Percentiles rank a stretch among this genome's conserved stretches.
Evolutionary conservation across 108 stramenopile genomes (phyloP).

Genomic region (Heterococcus sp.): DNA sequence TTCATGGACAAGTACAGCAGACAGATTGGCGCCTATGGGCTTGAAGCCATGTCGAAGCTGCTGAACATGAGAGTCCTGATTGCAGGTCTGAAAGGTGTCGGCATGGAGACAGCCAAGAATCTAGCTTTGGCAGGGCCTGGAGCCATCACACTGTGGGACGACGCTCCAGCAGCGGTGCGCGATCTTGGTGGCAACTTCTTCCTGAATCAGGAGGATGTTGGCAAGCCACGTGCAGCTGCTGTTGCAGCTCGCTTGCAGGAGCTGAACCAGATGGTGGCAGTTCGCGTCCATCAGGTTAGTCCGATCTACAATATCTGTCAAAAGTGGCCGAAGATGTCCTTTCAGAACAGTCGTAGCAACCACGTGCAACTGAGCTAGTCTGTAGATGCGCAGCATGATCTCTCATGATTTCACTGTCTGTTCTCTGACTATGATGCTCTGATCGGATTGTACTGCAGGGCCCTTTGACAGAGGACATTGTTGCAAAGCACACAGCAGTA

Average conservation of each 20-base stretch:
- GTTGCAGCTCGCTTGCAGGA: constrained; percentile 47
- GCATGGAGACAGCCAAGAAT: constrained; percentile 61
- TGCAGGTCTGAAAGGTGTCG: constrained; percentile 57
- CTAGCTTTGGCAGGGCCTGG: constrained; percentile 60
- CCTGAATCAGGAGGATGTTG: constrained; percentile 54
- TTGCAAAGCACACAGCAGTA: constrained; percentile 43
- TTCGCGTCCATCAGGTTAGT: constrained; percentile 27
- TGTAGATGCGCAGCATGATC: too few species aligned
- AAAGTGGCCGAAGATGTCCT: too few species aligned
- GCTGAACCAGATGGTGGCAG: constrained; percentile 57
- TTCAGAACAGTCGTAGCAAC: too few species aligned
- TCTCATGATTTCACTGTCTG: too few species aligned
- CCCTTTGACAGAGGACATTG: constrained; percentile 41
- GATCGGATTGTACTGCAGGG: too few species aligned
- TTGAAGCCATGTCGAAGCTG: constrained; percentile 57
- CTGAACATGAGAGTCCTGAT: constrained; percentile 54
- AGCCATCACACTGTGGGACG: constrained; percentile 51
- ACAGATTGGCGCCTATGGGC: constrained; percentile 61
- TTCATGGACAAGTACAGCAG: constrained; percentile 63
- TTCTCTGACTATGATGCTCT: too few species aligned
- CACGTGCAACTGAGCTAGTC: too few species aligned
- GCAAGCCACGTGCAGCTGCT: constrained; percentile 44
- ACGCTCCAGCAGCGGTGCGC: constrained; percentile 9
- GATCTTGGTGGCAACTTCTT: constrained; percentile 64
- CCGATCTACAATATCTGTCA: too few species aligned